A percentile compares a stretch with the other conserved stretches of the same genome.
Evolutionary conservation across 441 rosid species (phyloP).

Genomic region (Pelargonium australe): DNA sequence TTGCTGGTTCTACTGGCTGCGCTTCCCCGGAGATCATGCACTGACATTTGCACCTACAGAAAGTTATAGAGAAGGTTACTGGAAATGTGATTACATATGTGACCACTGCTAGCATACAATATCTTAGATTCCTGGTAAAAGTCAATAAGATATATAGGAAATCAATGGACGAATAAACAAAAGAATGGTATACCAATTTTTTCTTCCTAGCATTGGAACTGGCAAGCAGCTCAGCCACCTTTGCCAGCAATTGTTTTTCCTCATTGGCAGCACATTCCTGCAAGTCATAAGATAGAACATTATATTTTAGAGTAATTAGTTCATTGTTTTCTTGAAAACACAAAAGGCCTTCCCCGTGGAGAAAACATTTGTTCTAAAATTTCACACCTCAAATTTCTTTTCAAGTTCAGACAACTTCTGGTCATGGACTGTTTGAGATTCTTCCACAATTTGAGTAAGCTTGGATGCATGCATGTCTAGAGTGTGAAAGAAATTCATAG

Average conservation of each 20-base stretch:
- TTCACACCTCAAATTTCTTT: slow-evolving; percentile 4
- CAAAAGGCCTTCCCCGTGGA: neutral
- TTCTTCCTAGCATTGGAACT: slow-evolving; percentile 21
- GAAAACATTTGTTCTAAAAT: neutral
- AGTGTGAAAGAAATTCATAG: slow-evolving; percentile 1
- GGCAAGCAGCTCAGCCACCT: slow-evolving; percentile 20
- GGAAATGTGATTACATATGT: neutral
- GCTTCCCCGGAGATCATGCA: slow-evolving; percentile 74
- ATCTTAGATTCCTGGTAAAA: neutral
- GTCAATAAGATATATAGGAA: slow-evolving; percentile 3
- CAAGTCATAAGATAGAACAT: neutral
- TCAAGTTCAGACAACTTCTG: slow-evolving; percentile 5
- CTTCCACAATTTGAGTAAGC: slow-evolving; percentile 7
- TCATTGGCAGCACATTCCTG: slow-evolving; percentile 22
- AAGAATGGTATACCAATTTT: slow-evolving; percentile 13
- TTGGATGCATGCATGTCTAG: slow-evolving; percentile 4
- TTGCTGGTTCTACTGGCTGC: slow-evolving; percentile 64
- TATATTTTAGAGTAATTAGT: neutral
- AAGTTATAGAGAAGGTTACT: slow-evolving; percentile 11
- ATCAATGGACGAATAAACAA: neutral
- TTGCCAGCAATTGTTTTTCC: slow-evolving; percentile 19
- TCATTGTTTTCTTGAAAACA: neutral
- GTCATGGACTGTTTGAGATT: slow-evolving; percentile 4
- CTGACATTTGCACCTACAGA: slow-evolving; percentile 76
- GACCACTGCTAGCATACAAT: slow-evolving; percentile 16